phyloP scores from a whole-genome alignment of 2,329 filamentous ascomycete species.

The Pyrenochaeta sp. region DNA sequence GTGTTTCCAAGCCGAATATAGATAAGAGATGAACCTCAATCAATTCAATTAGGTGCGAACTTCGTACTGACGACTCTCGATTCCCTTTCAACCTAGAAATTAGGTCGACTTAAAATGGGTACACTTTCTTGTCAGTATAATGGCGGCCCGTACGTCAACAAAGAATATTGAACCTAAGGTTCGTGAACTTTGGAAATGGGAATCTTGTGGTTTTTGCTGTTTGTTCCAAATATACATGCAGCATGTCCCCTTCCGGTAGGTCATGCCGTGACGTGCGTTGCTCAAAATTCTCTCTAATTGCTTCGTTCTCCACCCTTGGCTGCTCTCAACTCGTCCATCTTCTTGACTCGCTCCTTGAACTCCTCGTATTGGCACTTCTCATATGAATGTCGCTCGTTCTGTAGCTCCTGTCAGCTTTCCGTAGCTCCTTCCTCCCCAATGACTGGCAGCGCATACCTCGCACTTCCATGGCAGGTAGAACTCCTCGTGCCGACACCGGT shows the following conservation, averaged over 20 bases:
- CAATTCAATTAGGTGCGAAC: background rate
- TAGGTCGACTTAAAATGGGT: background rate
- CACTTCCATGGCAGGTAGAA: conserved; percentile 99
- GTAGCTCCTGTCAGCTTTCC: conserved; percentile 28
- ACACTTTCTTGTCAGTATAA: background rate
- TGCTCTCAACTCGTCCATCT: conserved; percentile 95
- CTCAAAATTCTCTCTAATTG: conserved; percentile 64
- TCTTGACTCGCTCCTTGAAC: conserved; percentile 97
- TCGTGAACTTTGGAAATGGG: conserved; percentile 1
- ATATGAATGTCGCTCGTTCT: conserved; percentile 97
- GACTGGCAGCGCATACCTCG: conserved; percentile 69
- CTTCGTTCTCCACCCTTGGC: conserved; percentile 84
- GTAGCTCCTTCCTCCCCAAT: background rate
- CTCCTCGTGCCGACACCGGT: conserved; percentile 89
- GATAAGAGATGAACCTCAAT: background rate
- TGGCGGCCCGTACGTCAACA: background rate
- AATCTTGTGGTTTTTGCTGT: conserved; percentile 23
- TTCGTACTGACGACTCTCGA: too few species aligned
- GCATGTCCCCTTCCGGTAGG: conserved; percentile 13
- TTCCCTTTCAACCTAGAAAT: too few species aligned
- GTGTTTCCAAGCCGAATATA: background rate
- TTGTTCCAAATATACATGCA: conserved; percentile 45
- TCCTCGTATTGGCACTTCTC: conserved; percentile 99
- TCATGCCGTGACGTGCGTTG: conserved; percentile 5
- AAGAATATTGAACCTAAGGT: background rate